Base-by-base conservation (phyloP, 1,284 basidiomycete genomes). In the Volvariella surrecta region DNA sequence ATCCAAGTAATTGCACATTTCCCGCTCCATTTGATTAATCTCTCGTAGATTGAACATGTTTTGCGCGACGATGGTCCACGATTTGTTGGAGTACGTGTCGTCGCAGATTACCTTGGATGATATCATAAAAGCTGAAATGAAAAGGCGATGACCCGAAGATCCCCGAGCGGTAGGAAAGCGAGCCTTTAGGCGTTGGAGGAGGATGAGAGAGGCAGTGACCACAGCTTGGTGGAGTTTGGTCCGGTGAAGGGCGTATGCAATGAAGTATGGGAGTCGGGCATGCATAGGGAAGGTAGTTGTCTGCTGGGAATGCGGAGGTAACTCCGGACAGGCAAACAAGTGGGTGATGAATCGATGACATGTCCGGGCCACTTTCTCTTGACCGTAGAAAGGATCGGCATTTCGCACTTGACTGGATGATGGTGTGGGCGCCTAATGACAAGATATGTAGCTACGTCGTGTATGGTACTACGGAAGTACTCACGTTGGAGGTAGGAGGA, bases 51-150 rank as follows among this genome's bases (percentile, higher is more conserved):
- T 79, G 56, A 94, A 95, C 82, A 94, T 87, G 42, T 82, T 84
- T 60, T 95, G 91, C 0, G 89, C 91, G 39, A 96, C 92, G 40
- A 96, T 88, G 16, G 82, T 81, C 92, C 92, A 96, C 0, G 88
- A 92, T 64, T 94, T 92, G 77, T 96, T 96, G 13, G 89, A 92
- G 58, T 94, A 95, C 0, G 92, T 96, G 60, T 97, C 91, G 70
- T 96, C 92, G 64, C 90, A 93, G 51, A 93, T 89, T 15, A 91
- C 86, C 62, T 92, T 92, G 3, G 80, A 84, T 0, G 85, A 82
- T 50, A 96, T 89, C 93, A 96, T 96, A 61, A 92, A 91, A 0
- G 92, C 90, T 0, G 89, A 92, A 9, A 96, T 85, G 60, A 94
- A 95, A 0, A 97, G 63, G 0, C 92, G 79, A 56, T 96, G 92